phyloP scores from a whole-genome alignment of 78 protist species.

The Dictyostelium brefeldianum region DNA sequence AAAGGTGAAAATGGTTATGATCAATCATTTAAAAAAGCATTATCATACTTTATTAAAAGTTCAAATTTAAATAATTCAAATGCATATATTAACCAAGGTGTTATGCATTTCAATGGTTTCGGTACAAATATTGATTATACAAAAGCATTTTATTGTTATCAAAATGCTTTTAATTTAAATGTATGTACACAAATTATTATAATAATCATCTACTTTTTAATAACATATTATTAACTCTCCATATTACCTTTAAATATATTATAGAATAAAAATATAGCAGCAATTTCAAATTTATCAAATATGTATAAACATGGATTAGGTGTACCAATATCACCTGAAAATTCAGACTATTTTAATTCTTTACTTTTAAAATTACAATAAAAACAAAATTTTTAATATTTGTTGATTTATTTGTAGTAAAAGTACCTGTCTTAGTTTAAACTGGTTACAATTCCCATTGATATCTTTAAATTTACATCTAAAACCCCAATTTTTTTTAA shows the following conservation, averaged over 20 bases:
- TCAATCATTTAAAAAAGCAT: constrained; percentile 43
- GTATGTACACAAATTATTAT: constrained; percentile 22
- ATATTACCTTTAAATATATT: neutral
- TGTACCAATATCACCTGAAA: constrained; percentile 37
- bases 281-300: constrained; percentile 48
- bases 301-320: constrained; percentile 65
- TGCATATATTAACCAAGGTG: constrained; percentile 66
- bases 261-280: constrained; percentile 51
- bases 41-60: constrained; percentile 19
- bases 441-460: too few relatives aligned
- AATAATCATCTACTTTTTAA: neutral
- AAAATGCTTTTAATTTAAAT: constrained; percentile 42
- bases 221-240: too few relatives aligned
- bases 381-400: too few relatives aligned
- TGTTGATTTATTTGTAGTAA: too few relatives aligned
- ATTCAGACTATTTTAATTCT: constrained; percentile 8
- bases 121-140: constrained; percentile 21
- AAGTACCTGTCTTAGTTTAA: too few relatives aligned
- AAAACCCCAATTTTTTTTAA: too few relatives aligned
- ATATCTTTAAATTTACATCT: too few relatives aligned
- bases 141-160: constrained; percentile 63
- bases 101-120: constrained; percentile 60
- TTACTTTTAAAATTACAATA: neutral
- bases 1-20: constrained; percentile 5
- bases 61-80: constrained; percentile 43